Conservation (phyloP, 176 grass and related monocot species). For the Aegilops speltoides region DNA sequence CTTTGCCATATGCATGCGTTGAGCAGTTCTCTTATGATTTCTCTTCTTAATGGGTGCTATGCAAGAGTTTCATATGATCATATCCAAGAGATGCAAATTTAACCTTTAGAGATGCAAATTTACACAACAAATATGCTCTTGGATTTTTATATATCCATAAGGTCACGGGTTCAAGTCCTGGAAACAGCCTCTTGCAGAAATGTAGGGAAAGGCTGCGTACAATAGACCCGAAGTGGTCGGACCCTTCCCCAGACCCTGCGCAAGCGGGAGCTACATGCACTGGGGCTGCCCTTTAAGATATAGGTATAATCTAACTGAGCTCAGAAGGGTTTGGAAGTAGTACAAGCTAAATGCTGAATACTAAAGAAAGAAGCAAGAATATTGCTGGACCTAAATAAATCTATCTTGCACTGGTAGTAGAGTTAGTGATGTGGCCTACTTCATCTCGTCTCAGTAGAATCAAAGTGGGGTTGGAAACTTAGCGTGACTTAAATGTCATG, state of each 20-base stretch:
- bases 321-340: background rate
- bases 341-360: background rate
- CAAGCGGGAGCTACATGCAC: no score
- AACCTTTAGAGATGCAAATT: constrained; percentile 50
- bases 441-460: background rate
- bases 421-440: background rate
- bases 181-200: no score
- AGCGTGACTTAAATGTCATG: background rate
- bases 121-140: background rate
- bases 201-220: no score
- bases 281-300: no score
- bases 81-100: constrained; percentile 90
- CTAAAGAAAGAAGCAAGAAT: background rate
- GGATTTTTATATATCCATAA: no score
- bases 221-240: no score
- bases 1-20: background rate
- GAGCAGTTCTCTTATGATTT: background rate
- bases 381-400: background rate
- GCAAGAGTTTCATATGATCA: constrained; percentile 93
- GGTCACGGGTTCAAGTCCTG: no score
- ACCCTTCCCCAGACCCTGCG: no score
- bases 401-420: background rate
- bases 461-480: background rate
- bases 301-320: no score
- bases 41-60: background rate